phyloP scores from a whole-genome alignment of 108 stramenopile genomes.

The Pseudonitzschia pungens region DNA sequence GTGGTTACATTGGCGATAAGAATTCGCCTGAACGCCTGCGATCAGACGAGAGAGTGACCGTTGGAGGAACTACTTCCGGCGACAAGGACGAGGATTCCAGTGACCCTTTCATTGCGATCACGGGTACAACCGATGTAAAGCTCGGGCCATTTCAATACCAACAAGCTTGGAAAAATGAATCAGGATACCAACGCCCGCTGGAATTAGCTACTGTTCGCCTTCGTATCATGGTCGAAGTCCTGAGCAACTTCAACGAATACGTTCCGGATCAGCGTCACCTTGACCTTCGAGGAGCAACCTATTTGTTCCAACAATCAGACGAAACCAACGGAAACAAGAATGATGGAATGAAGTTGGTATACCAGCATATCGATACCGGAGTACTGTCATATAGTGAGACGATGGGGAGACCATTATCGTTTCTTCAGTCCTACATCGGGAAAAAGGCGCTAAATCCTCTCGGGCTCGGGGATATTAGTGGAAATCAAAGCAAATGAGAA shows the following conservation, averaged over 20 bases:
- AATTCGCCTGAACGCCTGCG: slow-evolving; percentile 63
- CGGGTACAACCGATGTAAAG: slow-evolving; percentile 33
- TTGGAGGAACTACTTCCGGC: slow-evolving; percentile 16
- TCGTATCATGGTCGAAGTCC: slow-evolving; percentile 65
- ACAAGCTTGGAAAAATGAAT: slow-evolving; percentile 44
- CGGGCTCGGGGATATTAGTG: slow-evolving; percentile 38
- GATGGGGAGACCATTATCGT: slow-evolving; percentile 59
- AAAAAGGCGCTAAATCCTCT: slow-evolving; percentile 59
- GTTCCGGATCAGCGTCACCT: slow-evolving; percentile 47
- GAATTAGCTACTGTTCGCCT: slow-evolving; percentile 76
- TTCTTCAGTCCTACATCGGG: slow-evolving; percentile 58
- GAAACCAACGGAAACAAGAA: slow-evolving; percentile 7
- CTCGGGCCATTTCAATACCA: slow-evolving; percentile 41
- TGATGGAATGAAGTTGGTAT: slow-evolving; percentile 24
- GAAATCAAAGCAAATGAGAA: neutral
- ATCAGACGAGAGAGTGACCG: slow-evolving; percentile 50
- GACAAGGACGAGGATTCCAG: neutral
- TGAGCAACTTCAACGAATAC: slow-evolving; percentile 60
- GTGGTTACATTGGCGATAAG: slow-evolving; percentile 70
- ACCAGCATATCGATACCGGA: slow-evolving; percentile 51
- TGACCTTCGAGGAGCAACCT: slow-evolving; percentile 62
- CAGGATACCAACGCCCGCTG: slow-evolving; percentile 68
- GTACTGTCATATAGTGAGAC: slow-evolving; percentile 65
- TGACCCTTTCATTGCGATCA: slow-evolving; percentile 19
- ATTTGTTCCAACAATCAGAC: slow-evolving; percentile 48